Base-by-base conservation (phyloP, 768 basidiomycete species). In the Mycena leptocephala region DNA sequence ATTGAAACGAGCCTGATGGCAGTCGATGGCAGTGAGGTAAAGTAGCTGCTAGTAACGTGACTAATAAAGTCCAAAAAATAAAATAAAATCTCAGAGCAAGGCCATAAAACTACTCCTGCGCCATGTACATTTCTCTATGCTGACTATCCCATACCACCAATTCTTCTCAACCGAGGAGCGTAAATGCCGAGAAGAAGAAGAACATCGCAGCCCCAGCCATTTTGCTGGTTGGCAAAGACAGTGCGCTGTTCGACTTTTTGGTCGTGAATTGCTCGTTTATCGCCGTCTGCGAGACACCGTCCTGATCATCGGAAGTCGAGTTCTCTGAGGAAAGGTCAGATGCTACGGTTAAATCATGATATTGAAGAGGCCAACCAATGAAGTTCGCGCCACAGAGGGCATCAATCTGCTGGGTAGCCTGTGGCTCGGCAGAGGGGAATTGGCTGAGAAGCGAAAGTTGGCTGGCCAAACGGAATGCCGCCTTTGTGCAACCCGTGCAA, bases 401-500 rank as follows among this genome's bases (percentile, higher is more conserved):
- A 28, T 85, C 74, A 0, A 85, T 78, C 26, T 77, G 59, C 26
- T 79, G 64, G 35, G 86, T 76, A 26, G 87, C 46, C 46, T 65
- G 64, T 24, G 48, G 64, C 32, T 51, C 11, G 22, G 46, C 75
- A 20, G 80, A 77, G 3, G 89, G 87, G 62, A 86, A 85, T 18
- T 81, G 70, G 39, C 7, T 26, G 46, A 65, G 30, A 22, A 65
- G 32, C 28, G 53, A 48, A 13, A 76, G 30, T 18, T 83, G 67
- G 16, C 79, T 71, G 20, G 81, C 78, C 28, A 90, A 80, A 10
- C 80, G 84, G 76, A 87, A 88, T 24, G 84, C 86, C n/a, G 86
- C 87, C 81, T 90, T 88, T 68, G 86, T 83, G 79, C 90, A 90
- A 66, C 84, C 81, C 39, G 88, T 88, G 80, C 90, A 91, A 11